Evolutionary conservation across 2,329 filamentous ascomycete genomes (phyloP).

Genomic region (Diaporthe eres): DNA sequence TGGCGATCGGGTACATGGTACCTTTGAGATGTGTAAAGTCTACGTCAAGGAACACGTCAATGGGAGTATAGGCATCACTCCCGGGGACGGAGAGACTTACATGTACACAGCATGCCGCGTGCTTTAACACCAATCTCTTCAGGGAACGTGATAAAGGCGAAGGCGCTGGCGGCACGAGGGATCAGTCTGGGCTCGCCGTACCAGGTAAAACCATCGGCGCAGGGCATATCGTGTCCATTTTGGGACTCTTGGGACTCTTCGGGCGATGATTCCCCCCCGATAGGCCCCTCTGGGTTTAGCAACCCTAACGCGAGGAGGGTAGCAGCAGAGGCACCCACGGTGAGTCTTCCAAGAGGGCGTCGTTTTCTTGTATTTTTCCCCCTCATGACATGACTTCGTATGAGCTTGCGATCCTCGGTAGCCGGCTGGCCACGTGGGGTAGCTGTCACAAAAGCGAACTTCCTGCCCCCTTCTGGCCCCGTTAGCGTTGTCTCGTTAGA

Average conservation of each 20-base stretch:
- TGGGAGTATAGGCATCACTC: background rate
- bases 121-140: background rate
- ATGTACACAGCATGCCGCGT: background rate
- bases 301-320: background rate
- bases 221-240: background rate
- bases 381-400: constrained; percentile 1
- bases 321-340: background rate
- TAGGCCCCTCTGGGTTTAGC: fast-evolving
- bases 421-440: background rate
- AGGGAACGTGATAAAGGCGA: background rate
- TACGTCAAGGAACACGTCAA: background rate
- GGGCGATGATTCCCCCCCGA: background rate
- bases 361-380: background rate
- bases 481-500: background rate
- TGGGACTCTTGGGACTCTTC: background rate
- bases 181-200: background rate
- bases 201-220: background rate
- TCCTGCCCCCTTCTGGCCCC: background rate
- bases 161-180: background rate
- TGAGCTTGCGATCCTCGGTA: constrained; percentile 1
- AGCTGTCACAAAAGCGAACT: background rate
- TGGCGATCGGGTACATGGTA: background rate
- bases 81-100: background rate
- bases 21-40: background rate
- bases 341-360: background rate